Base-by-base conservation (phyloP, 371 early-diverging fungal genomes). In the Gilbertella persicaria region DNA sequence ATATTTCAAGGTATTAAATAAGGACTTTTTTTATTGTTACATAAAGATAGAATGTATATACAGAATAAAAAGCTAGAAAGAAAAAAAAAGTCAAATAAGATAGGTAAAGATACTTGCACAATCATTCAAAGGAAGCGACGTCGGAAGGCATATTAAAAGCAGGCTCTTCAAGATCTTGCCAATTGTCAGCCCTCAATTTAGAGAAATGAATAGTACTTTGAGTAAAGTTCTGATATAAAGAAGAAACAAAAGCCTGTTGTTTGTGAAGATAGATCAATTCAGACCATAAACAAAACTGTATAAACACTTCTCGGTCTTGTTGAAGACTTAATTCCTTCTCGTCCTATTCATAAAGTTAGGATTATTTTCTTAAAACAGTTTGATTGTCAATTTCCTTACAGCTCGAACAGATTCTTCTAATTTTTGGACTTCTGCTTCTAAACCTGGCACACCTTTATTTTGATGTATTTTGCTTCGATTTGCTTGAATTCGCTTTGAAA, bases 341-440 rank as follows among this genome's bases (percentile, higher is more conserved):
- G 91, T 96, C 91, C 95, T 97, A 84, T 88, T 90, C 74, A 91
- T 90, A 58, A 30, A 12, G 91, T 92, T 38, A 94, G 93, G 83
- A 78, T 92, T 65, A 79, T 94, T 5, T 12, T n/a, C 35, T 19
- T 13, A 35, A 62, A 92, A 78, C 87, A 6, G 9, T 14, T 4
- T 5, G n/a, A 35, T 24, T 13, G 1, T 7, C 8, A 51, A n/a
- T n/a, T n/a, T n/a, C n/a, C 59, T 53, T 73, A 77, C 78, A 26
- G 61, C 24, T 49, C 62, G 59, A 20, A 77, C 60, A 1, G 66
- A 46, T 26, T 57, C 66, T 26, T 77, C 70, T 12, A 77, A 36
- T 21, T 62, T 64, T 26, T 62, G 62, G 1, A 71, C 74, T 17
- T 77, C 74, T 10, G 66, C 43, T 59, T 77, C 78, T 28, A 77